Conservation (phyloP, 2,329 filamentous ascomycete genomes). For the Aureobasidium pullulans region DNA sequence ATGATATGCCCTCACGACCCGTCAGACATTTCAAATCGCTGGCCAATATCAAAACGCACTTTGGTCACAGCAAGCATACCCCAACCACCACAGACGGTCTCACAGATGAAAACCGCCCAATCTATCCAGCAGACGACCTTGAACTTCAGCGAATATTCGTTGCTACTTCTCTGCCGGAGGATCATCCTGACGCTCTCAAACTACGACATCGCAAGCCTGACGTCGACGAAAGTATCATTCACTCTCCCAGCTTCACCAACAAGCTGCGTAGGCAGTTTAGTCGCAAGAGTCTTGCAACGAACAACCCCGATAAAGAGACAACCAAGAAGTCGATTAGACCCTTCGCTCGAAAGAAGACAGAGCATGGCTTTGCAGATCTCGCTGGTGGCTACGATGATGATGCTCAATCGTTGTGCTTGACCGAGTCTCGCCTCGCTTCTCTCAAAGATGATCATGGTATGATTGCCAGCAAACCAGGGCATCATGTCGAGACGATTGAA, state of each 20-base stretch:
- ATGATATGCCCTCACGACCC: conserved; percentile 5
- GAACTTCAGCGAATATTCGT: conserved; percentile 22
- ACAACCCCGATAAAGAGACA: neutral
- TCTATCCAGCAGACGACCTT: conserved; percentile 4
- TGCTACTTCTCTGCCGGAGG: conserved; percentile 23
- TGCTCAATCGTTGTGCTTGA: conserved; percentile 7
- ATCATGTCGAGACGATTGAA: neutral
- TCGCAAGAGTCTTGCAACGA: neutral
- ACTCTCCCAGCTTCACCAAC: conserved; percentile 21
- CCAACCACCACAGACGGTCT: neutral
- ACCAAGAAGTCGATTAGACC: neutral
- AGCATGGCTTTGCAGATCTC: neutral
- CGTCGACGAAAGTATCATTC: conserved; percentile 18
- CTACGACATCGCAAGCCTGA: conserved; percentile 17
- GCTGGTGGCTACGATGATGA: conserved; percentile 7
- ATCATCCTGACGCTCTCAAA: conserved; percentile 25
- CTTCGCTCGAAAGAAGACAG: neutral
- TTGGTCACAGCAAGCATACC: neutral
- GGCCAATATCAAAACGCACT: conserved; percentile 7
- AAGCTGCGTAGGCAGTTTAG: conserved; percentile 22
- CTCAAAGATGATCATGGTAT: neutral
- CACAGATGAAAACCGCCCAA: neutral
- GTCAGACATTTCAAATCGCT: conserved; percentile 9
- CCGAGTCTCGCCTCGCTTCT: conserved; percentile 1
- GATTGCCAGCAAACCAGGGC: neutral